Conservation (phyloP, 192 early-diverging fungal species). For the Coemansia sp. region DNA sequence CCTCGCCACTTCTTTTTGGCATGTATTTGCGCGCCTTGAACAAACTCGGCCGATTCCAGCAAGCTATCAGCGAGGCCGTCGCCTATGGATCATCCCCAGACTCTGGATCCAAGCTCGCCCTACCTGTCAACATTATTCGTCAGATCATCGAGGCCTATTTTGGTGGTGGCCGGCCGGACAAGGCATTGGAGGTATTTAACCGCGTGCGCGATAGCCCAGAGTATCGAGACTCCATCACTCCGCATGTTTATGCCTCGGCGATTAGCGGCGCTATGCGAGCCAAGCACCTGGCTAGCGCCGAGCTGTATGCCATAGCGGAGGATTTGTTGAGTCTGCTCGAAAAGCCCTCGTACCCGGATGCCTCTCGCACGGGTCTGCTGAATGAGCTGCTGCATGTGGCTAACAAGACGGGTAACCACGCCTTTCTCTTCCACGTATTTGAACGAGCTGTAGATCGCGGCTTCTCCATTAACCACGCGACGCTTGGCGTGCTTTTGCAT, state of each 20-base stretch:
- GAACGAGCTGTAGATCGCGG: conserved; percentile 22
- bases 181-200: conserved; percentile 28
- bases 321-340: conserved; percentile 26
- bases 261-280: conserved; percentile 23
- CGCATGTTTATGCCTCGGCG: conserved; percentile 28
- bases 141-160: conserved; percentile 46
- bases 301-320: conserved; percentile 16
- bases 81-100: background rate
- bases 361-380: conserved; percentile 28
- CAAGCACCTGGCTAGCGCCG: conserved; percentile 1
- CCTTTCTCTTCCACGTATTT: conserved; percentile 15
- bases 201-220: background rate
- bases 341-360: conserved; percentile 1
- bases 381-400: conserved; percentile 39
- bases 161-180: conserved; percentile 25
- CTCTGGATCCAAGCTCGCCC: no score
- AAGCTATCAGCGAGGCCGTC: conserved; percentile 21
- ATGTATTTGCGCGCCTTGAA: conserved; percentile 49
- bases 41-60: conserved; percentile 24
- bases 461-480: conserved; percentile 28
- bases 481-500: conserved; percentile 39
- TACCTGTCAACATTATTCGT: conserved; percentile 15
- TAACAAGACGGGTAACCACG: conserved; percentile 10
- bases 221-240: conserved; percentile 13
- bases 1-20: conserved; percentile 17